Evolutionary conservation across 1,139 yeast genomes (phyloP).

Genomic region (Magnusiomyces suaveolens): DNA sequence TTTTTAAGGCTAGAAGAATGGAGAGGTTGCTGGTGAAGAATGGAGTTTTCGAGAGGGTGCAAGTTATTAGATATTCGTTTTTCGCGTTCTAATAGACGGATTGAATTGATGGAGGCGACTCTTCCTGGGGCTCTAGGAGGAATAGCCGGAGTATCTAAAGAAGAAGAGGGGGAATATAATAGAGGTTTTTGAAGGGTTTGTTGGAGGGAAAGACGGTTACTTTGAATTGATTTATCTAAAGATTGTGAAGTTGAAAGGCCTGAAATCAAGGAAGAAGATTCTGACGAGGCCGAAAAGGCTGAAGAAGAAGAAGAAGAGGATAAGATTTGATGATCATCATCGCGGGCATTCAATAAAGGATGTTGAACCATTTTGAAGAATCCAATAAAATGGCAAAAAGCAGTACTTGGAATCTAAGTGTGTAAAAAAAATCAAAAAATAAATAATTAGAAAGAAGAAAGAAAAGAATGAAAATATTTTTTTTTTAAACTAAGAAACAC

Average conservation of each 20-base stretch:
- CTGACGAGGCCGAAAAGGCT: background rate
- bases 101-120: background rate
- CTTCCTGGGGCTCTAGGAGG: conserved; percentile 4
- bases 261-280: background rate
- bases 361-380: background rate
- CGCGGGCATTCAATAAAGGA: background rate
- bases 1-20: background rate
- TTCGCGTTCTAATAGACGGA: conserved; percentile 1
- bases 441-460: no score
- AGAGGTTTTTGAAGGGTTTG: background rate
- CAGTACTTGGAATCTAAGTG: background rate
- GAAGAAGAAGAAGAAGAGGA: background rate
- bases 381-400: background rate
- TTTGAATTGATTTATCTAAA: background rate
- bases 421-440: background rate
- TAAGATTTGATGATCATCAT: background rate
- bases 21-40: background rate
- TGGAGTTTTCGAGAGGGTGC: background rate
- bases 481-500: no score
- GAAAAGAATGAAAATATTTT: no score
- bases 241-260: background rate
- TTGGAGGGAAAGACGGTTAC: background rate
- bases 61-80: background rate
- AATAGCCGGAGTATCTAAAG: background rate
- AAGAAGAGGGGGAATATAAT: background rate